Base-by-base conservation (phyloP, 2,329 filamentous ascomycete genomes). In the Hypoxylon sp. region DNA sequence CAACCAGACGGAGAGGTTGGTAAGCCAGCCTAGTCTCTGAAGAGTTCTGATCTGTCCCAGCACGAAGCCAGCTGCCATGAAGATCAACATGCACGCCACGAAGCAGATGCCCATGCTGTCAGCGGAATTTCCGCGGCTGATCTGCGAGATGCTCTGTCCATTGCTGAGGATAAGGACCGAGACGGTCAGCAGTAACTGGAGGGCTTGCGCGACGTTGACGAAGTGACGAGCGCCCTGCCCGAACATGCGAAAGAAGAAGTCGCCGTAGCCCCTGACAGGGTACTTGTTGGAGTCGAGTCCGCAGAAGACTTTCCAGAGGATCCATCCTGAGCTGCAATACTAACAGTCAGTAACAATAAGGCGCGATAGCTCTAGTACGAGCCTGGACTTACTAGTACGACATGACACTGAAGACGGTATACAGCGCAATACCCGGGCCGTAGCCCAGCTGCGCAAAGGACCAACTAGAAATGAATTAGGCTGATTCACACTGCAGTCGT, bases 1-100 rank as follows among this genome's bases (percentile, higher is more conserved):
- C 52, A 87, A 69, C 81, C 83, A 88, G 8, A 88, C 81, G 1
- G 84, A 81, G 15, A 81, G 68, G 62, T 86, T 87, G n/a, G 85
- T 84, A 1, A 88, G 74, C 81, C 82, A 87, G 3, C 83, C 82
- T 50, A 85, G 84, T 13, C 79, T 75, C 65, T 85, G 80, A 17
- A 88, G 77, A 0, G 84, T 87, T 10, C 86, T 79, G 43, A 88
- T 83, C 70, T 87, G 85, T 2, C 84, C 84, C 2, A 86, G 65
- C 10, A 85, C 17, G 52, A 86, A 83, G 19, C 86, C 85, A 2
- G 77, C 78, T 15, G 80, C 70, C 59, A 80, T 79, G 67, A 83
- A 85, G 10, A 87, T 75, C 15, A 86, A 68, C 22, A 81, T 79
- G 68, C 84, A 86, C 11, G 82, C 80, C 44, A 81, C 78, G 71